Percentiles rank a stretch among this genome's conserved stretches.
phyloP scores from a whole-genome alignment of 1,139 yeast species.

The Hansenula sp. region DNA sequence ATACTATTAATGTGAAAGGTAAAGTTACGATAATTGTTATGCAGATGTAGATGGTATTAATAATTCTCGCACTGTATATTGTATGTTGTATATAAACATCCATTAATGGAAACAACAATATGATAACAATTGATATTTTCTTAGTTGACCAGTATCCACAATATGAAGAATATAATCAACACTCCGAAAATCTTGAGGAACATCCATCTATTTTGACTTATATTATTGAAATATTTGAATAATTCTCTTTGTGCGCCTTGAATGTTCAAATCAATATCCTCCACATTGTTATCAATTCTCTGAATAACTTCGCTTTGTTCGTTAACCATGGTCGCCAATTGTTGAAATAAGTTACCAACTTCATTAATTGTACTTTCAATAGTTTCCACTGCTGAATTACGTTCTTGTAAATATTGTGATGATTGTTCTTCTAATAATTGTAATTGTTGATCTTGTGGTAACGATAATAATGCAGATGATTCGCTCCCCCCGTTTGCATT shows the following conservation, averaged over 20 bases:
- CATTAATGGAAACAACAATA: no score
- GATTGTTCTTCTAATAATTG: conserved; percentile 69
- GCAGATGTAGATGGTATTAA: no score
- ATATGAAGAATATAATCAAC: conserved; percentile 66
- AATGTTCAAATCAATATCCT: conserved; percentile 85
- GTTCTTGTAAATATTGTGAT: conserved; percentile 70
- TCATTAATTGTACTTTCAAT: conserved; percentile 95
- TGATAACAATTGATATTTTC: neutral
- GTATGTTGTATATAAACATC: no score
- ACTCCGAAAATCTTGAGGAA: conserved; percentile 88
- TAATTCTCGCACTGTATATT: no score
- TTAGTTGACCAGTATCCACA: conserved; percentile 76
- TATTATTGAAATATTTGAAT: conserved; percentile 82
- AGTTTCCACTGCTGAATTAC: conserved; percentile 90
- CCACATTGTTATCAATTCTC: conserved; percentile 92
- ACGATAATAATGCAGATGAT: conserved; percentile 22
- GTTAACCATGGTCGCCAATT: conserved; percentile 94
- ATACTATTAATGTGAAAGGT: no score
- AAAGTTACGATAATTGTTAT: no score
- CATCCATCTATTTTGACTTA: conserved; percentile 89
- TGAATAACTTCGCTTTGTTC: conserved; percentile 97
- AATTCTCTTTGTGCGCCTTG: conserved; percentile 93
- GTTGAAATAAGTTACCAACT: conserved; percentile 92
- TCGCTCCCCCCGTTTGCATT: conserved; percentile 11
- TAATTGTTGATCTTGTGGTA: conserved; percentile 79